A percentile compares a stretch with the other conserved stretches of the same genome.
Evolutionary conservation across 345 rosid species (phyloP).

Genomic region (Hevea brasiliensis): DNA sequence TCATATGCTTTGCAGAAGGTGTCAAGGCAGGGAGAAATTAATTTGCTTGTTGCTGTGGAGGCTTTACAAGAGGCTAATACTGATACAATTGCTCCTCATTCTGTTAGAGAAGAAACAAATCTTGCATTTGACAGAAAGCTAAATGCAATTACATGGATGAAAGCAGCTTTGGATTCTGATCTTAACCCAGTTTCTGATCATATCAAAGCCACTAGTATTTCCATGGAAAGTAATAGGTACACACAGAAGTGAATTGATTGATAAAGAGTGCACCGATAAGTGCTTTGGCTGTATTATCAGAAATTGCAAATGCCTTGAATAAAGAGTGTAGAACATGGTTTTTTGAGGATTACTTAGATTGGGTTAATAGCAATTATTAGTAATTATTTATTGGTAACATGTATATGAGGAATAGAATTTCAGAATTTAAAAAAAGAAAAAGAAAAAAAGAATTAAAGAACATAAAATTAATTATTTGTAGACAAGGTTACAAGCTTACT

Average conservation of each 20-base stretch:
- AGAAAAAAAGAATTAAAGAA: too few species aligned
- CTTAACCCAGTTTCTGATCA: constrained; percentile 36
- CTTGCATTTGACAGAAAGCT: constrained; percentile 45
- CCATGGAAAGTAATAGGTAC: neutral
- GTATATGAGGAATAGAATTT: too few species aligned
- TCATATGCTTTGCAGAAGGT: too few species aligned
- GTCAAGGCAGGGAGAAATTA: constrained; percentile 57
- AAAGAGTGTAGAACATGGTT: constrained; percentile 54
- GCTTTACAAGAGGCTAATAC: constrained; percentile 55
- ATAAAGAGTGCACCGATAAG: constrained; percentile 42
- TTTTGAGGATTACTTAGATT: constrained; percentile 54
- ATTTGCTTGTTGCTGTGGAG: constrained; percentile 52
- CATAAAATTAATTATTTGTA: too few species aligned
- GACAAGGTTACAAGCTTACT: too few species aligned
- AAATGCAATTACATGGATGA: constrained; percentile 54
- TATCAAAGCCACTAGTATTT: neutral
- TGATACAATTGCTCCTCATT: constrained; percentile 12
- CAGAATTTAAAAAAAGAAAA: too few species aligned
- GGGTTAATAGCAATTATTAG: constrained; percentile 34
- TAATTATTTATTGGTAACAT: too few species aligned
- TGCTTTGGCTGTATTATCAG: constrained; percentile 26
- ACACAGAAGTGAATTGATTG: constrained; percentile 21
- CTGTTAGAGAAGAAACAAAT: constrained; percentile 29
- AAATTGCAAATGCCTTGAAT: constrained; percentile 44
- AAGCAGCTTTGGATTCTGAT: constrained; percentile 61